These are phyloP conservation scores for Xanthoparmelia taractica DNA, from an alignment of 495 filamentous ascomycete genomes.

Conservation along the genomic window DNA sequence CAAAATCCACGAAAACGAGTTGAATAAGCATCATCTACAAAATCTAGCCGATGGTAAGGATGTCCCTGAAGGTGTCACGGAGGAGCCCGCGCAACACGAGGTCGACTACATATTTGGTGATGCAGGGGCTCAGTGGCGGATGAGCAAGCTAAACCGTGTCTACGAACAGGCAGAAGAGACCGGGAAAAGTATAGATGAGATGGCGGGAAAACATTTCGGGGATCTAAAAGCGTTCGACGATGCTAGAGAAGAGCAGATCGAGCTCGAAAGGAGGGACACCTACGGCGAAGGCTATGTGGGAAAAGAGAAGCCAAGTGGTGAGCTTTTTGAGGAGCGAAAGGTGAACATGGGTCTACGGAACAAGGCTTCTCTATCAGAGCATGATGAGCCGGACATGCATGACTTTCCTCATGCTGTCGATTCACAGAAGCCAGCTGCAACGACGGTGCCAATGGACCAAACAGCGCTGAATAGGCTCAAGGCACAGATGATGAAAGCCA, in stretches of 20 bases:
- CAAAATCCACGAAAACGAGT: conserved; percentile 70
- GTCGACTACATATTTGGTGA: conserved; percentile 87
- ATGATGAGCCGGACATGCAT: conserved; percentile 27
- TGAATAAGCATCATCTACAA: conserved; percentile 61
- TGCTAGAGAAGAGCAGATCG: conserved; percentile 88
- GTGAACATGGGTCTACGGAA: conserved; percentile 42
- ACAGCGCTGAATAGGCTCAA: conserved; percentile 82
- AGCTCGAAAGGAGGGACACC: conserved; percentile 72
- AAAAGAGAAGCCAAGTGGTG: conserved; percentile 82
- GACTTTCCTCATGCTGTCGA: conserved; percentile 40
- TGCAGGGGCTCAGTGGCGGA: conserved; percentile 82
- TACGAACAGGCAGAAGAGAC: conserved; percentile 73
- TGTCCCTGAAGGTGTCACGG: conserved; percentile 40
- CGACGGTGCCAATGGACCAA: conserved; percentile 52
- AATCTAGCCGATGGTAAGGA: conserved; percentile 52
- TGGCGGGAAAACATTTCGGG: conserved; percentile 76
- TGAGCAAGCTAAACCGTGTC: conserved; percentile 84
- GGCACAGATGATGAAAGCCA: conserved; percentile 90
- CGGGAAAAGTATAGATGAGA: conserved; percentile 62
- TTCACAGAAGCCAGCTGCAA: conserved; percentile 35
- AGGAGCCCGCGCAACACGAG: conserved; percentile 50
- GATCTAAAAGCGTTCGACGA: conserved; percentile 82
- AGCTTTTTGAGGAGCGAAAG: conserved; percentile 72
- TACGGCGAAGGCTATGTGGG: conserved; percentile 84
- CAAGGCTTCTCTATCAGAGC: conserved; percentile 25